phyloP scores from a whole-genome alignment of 1,284 basidiomycete species.

The Naganishia sp. region DNA sequence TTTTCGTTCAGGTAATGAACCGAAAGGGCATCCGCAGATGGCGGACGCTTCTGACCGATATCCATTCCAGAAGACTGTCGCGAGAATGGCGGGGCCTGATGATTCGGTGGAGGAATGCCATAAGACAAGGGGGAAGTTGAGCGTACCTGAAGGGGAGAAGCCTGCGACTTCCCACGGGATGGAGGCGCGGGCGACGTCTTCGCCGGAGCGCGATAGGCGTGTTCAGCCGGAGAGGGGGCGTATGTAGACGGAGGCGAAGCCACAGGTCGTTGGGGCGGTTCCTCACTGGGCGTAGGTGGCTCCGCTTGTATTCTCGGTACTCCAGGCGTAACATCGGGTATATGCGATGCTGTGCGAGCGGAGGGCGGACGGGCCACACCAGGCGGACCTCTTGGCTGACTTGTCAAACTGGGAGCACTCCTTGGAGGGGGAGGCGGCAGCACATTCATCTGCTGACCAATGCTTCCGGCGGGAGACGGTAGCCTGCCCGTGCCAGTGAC shows the following conservation, averaged over 20 bases:
- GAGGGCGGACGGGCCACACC: not conserved
- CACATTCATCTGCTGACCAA: not conserved
- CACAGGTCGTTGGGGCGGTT: not conserved
- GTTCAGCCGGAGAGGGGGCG: not conserved
- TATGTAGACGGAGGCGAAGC: not conserved
- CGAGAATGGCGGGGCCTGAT: conserved; percentile 22
- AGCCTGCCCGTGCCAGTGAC: not conserved
- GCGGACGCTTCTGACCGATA: not conserved
- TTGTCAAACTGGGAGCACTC: not conserved
- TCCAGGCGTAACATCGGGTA: not conserved
- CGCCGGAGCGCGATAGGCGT: conserved; percentile 4
- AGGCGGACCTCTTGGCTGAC: not conserved
- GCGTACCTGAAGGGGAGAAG: not conserved
- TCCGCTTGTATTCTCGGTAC: not conserved
- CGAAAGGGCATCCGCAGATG: not conserved
- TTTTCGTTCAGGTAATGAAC: conserved; percentile 14
- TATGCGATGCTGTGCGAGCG: not conserved
- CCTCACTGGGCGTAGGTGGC: conserved; percentile 1
- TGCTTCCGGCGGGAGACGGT: not conserved
- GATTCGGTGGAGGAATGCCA: conserved; percentile 14
- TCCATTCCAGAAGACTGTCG: conserved; percentile 20
- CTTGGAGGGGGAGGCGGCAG: not conserved
- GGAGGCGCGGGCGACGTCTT: not conserved
- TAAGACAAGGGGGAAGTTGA: not conserved
- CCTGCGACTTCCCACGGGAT: not conserved